These are phyloP conservation scores for Pugionium cornutum DNA, from an alignment of 345 rosid genomes.

Conservation along the genomic window DNA sequence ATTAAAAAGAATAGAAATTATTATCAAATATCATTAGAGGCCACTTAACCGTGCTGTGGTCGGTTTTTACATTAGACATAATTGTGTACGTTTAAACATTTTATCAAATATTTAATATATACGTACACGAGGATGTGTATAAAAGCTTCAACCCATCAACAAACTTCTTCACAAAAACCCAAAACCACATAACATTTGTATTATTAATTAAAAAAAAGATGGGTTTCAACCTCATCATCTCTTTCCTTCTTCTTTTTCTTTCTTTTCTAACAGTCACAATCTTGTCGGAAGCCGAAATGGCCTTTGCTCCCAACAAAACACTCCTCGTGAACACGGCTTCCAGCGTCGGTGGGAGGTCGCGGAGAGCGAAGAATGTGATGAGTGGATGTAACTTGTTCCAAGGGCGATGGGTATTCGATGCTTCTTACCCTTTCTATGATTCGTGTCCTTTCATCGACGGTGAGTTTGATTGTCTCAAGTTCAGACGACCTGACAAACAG, in stretches of 20 bases:
- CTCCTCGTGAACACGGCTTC: slow-evolving; percentile 25
- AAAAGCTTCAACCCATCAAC: slow-evolving; percentile 36
- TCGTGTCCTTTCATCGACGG: slow-evolving; percentile 82
- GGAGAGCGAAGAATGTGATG: slow-evolving; percentile 55
- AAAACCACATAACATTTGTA: slow-evolving; percentile 14
- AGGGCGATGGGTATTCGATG: slow-evolving; percentile 72
- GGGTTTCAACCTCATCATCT: slow-evolving; percentile 37
- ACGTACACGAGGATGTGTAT: slow-evolving; percentile 25
- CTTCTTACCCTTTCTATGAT: slow-evolving; percentile 70
- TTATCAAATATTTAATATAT: neutral
- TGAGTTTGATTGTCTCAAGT: slow-evolving; percentile 79
- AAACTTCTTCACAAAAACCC: slow-evolving; percentile 37
- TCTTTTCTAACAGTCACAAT: slow-evolving; percentile 30
- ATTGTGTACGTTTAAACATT: no score
- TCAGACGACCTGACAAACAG: slow-evolving; percentile 79
- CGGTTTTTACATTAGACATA: no score
- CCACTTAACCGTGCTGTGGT: no score
- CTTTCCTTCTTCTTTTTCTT: slow-evolving; percentile 33
- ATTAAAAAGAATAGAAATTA: no score
- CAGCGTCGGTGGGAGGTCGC: slow-evolving; percentile 37
- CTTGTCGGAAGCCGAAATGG: slow-evolving; percentile 30
- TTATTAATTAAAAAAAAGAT: slow-evolving; percentile 15
- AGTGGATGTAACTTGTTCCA: slow-evolving; percentile 77
- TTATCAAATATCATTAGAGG: no score
- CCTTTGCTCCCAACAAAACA: slow-evolving; percentile 29